These are phyloP conservation scores for Diplodia mutila DNA, from an alignment of 2,329 filamentous ascomycete genomes.

Conservation along the genomic window DNA sequence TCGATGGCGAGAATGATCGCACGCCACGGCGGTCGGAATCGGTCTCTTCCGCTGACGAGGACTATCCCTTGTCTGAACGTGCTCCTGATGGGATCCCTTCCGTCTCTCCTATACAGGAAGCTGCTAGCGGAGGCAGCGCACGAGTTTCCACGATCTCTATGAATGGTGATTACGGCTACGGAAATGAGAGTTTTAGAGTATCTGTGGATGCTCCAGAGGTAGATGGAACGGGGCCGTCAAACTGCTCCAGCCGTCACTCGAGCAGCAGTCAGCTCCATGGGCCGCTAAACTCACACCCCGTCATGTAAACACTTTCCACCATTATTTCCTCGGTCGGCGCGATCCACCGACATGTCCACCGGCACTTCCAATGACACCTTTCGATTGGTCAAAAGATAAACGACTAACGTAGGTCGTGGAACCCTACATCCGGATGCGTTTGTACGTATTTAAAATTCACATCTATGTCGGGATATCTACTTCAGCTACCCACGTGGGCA, in stretches of 20 bases:
- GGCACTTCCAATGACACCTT: no score
- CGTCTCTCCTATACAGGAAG: constrained; percentile 17
- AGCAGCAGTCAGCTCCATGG: neutral
- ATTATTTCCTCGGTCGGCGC: no score
- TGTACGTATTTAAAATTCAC: no score
- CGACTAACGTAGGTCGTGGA: no score
- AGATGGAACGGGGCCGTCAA: neutral
- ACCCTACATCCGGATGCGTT: no score
- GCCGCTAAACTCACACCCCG: constrained; percentile 1
- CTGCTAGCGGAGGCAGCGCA: constrained; percentile 5
- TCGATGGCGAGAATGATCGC: neutral
- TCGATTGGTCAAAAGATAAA: no score
- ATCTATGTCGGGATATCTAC: no score
- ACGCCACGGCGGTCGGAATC: neutral
- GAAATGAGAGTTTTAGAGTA: neutral
- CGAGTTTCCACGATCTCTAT: constrained; percentile 4
- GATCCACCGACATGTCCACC: no score
- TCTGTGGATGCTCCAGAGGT: neutral
- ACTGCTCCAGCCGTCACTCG: neutral
- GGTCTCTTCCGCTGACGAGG: neutral
- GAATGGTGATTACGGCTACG: neutral
- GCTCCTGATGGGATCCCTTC: neutral
- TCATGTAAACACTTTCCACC: neutral
- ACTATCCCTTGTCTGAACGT: constrained; percentile 2
- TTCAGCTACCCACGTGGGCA: no score